These are phyloP conservation scores for Ophiostoma novo-ulmi DNA, from an alignment of 2,329 filamentous ascomycete species.

Conservation along the genomic window DNA sequence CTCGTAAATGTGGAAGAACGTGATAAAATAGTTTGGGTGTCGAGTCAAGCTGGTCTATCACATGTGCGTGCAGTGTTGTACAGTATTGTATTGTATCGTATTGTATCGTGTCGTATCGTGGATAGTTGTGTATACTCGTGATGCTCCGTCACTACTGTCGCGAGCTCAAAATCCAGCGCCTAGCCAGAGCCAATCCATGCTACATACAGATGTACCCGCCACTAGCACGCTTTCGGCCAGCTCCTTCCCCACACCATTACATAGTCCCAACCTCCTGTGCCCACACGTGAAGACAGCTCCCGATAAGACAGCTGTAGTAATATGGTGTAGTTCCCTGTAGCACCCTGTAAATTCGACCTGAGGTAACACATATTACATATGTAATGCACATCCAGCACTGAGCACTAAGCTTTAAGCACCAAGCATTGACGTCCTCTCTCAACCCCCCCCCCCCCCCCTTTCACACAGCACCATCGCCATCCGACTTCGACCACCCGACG, in stretches of 20 bases:
- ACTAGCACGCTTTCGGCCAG: slow-evolving; percentile 7
- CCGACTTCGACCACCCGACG: background rate
- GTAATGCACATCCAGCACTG: background rate
- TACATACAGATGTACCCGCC: background rate
- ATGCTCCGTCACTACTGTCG: background rate
- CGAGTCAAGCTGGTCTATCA: no score
- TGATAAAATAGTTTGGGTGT: no score
- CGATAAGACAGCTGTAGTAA: background rate
- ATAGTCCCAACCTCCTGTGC: slow-evolving; percentile 3
- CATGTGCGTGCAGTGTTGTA: background rate
- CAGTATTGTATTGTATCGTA: background rate
- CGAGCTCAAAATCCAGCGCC: background rate
- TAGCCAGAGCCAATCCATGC: no score
- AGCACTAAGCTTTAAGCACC: background rate
- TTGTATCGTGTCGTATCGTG: background rate
- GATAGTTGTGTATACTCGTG: background rate
- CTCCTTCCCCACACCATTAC: slow-evolving; percentile 13
- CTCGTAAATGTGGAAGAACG: no score
- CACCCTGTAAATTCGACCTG: background rate
- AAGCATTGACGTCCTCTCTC: slow-evolving; percentile 3
- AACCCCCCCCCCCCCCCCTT: slow-evolving; percentile 7
- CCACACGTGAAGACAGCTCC: background rate
- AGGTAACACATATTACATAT: background rate
- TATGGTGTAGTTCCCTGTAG: background rate
- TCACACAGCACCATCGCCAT: background rate